A percentile compares a stretch with the other conserved stretches of the same genome.
These are phyloP conservation scores for Canavalia gladiata DNA, from an alignment of 306 rosid genomes.

Conservation along the genomic window DNA sequence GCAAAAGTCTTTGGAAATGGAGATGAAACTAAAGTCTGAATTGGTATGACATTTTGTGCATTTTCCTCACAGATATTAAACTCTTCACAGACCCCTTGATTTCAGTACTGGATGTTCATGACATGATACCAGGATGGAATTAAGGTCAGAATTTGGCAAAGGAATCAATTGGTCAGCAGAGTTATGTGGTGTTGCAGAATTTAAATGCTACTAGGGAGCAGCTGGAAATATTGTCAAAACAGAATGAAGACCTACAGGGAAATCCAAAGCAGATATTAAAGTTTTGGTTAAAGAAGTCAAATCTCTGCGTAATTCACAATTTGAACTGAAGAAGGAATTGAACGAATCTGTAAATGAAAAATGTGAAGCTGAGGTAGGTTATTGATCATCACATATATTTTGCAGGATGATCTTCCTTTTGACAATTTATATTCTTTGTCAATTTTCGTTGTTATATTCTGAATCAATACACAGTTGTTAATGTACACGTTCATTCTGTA, in stretches of 20 bases:
- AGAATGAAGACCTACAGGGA: constrained; percentile 83
- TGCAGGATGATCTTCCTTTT: not conserved
- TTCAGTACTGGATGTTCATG: constrained; percentile 31
- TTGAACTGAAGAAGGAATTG: constrained; percentile 73
- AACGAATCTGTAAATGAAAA: constrained; percentile 63
- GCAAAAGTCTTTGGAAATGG: constrained; percentile 92
- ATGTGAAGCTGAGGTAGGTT: constrained; percentile 63
- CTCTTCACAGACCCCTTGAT: constrained; percentile 39
- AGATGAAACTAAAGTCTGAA: constrained; percentile 78
- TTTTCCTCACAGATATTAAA: constrained; percentile 40
- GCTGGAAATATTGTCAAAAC: constrained; percentile 71
- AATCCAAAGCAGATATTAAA: constrained; percentile 91
- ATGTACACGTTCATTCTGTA: too few relatives aligned
- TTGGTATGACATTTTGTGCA: constrained; percentile 61
- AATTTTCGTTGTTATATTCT: not conserved
- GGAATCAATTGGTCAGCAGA: constrained; percentile 57
- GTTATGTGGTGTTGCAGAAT: constrained; percentile 60
- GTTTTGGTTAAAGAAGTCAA: constrained; percentile 94
- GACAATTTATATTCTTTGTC: not conserved
- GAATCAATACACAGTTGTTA: too few relatives aligned
- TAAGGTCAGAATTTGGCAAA: constrained; percentile 48
- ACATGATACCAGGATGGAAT: constrained; percentile 65
- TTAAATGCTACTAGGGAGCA: constrained; percentile 74
- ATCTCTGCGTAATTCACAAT: constrained; percentile 83
- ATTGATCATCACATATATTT: constrained; percentile 35